phyloP scores from a whole-genome alignment of 257 asterid genomes.

The Plantago major region DNA sequence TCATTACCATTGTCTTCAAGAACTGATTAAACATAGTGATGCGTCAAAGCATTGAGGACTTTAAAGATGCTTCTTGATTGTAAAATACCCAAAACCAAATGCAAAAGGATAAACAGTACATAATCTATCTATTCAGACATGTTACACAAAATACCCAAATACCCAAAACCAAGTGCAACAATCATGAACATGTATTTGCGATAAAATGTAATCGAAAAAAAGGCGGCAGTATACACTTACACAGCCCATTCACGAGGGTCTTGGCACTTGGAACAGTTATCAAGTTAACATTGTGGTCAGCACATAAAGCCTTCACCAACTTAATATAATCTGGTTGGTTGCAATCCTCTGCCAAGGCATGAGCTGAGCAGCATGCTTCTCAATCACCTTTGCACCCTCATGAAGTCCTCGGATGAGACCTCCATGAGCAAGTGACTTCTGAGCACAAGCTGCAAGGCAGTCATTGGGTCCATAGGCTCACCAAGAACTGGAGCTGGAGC shows the following conservation, averaged over 20 bases:
- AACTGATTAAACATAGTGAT: too few species aligned
- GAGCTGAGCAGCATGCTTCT: constrained; percentile 28
- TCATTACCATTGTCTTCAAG: too few species aligned
- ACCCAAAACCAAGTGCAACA: background rate
- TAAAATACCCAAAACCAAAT: background rate
- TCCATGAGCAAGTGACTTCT: constrained; percentile 25
- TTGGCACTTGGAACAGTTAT: constrained; percentile 30
- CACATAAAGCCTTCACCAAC: constrained; percentile 27
- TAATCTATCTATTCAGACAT: too few species aligned
- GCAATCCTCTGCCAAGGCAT: constrained; percentile 31
- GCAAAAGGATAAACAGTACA: too few species aligned
- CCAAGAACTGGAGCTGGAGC: constrained; percentile 39
- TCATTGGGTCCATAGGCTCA: constrained; percentile 41
- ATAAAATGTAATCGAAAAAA: background rate
- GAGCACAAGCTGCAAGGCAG: constrained; percentile 39
- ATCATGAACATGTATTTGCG: too few species aligned
- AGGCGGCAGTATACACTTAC: constrained; percentile 9
- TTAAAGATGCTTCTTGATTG: background rate
- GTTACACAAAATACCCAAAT: too few species aligned
- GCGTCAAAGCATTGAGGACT: too few species aligned
- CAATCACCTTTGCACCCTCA: constrained; percentile 24
- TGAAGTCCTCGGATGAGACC: constrained; percentile 27
- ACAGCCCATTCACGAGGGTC: constrained; percentile 32
- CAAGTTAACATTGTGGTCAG: constrained; percentile 27
- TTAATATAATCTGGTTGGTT: constrained; percentile 26